A percentile compares a stretch with the other conserved stretches of the same genome.
Evolutionary conservation across 2,329 filamentous ascomycete genomes (phyloP).

Genomic region (Hymenoscyphus salicellus): DNA sequence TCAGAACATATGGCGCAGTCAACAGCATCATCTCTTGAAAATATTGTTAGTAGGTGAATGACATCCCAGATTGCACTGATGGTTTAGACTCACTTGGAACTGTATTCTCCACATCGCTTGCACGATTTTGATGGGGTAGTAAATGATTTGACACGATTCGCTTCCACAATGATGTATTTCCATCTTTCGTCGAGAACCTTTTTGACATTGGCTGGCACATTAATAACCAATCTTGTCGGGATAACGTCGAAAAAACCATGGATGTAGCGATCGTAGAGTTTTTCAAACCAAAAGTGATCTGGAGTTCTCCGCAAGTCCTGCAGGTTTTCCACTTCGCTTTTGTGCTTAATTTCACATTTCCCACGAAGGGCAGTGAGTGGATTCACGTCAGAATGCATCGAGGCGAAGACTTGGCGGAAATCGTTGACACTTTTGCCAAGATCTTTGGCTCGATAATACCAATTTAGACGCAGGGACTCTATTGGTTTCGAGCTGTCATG

Average conservation of each 20-base stretch:
- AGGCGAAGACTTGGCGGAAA: conserved; percentile 86
- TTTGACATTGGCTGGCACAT: conserved; percentile 92
- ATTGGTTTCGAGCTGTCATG: conserved; percentile 71
- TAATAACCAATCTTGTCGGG: conserved; percentile 87
- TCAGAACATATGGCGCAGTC: conserved; percentile 93
- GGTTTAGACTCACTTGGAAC: conserved; percentile 68
- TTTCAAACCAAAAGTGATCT: conserved; percentile 95
- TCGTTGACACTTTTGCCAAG: conserved; percentile 90
- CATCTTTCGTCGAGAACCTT: conserved; percentile 93
- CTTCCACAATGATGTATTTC: conserved; percentile 94
- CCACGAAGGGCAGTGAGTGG: conserved; percentile 89
- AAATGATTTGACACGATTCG: conserved; percentile 88
- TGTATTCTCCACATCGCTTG: conserved; percentile 88
- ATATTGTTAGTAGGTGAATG: conserved; percentile 15
- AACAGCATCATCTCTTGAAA: conserved; percentile 80
- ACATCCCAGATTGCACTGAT: not conserved
- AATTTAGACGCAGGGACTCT: conserved; percentile 89
- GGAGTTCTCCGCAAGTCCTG: conserved; percentile 80
- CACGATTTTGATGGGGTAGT: conserved; percentile 95
- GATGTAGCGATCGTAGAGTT: conserved; percentile 96
- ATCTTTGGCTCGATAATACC: conserved; percentile 96
- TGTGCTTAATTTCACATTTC: conserved; percentile 87
- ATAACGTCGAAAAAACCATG: conserved; percentile 97
- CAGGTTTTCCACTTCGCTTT: conserved; percentile 77
- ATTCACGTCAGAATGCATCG: conserved; percentile 97